Base-by-base conservation (phyloP, 2,329 filamentous ascomycete genomes). In the Hypoxylon sp. region DNA sequence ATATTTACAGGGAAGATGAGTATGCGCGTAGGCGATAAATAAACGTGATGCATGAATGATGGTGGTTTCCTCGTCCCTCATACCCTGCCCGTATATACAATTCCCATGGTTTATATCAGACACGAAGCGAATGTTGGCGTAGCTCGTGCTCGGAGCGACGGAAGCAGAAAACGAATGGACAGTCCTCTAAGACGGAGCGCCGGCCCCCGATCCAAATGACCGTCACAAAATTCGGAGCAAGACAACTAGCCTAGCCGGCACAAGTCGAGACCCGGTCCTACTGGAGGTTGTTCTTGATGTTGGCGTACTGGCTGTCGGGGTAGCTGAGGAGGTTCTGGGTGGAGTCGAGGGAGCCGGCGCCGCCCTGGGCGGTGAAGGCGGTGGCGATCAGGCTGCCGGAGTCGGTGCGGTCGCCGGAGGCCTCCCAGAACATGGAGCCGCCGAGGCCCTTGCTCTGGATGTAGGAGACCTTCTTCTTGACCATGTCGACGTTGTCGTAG, bases 401-500 rank as follows among this genome's bases (percentile, higher is more conserved):
- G 16, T 84, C 87, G 3, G 73, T 82, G 72, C 84, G 84, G 76
- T 96, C 93, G 6, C 84, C 88, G 65, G 88, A 92, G 14, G 86
- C 88, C 76, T 96, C 92, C 92, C 92, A 96, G 85, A 92, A 96
- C 91, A 96, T 95, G 28, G 86, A 88, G 22, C 92, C 93, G 2
- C 89, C 92, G 0, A 96, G 82, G 0, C 87, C 84, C 58, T 83
- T 82, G 51, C 78, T 73, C 77, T 85, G 83, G 70, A 93, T 85
- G 75, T 90, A 95, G 2, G 80, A 73, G 4, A 88, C 87, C 80
- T 96, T 96, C 69, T 80, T 74, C 52, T 79, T 76, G 28, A 88
- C 83, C 71, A 89, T 85, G 26, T 81, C 79, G 0, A 88, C 84
- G 1, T 85, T 92, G 74, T 91, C 89, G 75, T 92, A 97, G 20